phyloP scores from a whole-genome alignment of 2,329 filamentous ascomycete species.

The Bipolaris cookei region DNA sequence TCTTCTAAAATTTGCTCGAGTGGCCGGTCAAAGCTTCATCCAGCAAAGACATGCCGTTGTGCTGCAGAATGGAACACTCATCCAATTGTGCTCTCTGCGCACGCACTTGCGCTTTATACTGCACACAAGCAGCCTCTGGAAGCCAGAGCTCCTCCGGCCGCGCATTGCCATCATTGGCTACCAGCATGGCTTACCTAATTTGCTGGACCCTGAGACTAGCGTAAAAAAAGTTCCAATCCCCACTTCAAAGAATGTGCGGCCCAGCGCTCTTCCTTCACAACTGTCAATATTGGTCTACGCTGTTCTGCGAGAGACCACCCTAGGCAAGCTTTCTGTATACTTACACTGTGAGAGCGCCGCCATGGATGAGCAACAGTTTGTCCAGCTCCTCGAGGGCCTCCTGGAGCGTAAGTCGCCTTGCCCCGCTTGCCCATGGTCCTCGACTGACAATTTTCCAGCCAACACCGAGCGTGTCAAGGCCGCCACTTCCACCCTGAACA shows the following conservation, averaged over 20 bases:
- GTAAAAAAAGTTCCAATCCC: conserved; percentile 24
- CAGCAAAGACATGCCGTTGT: background rate
- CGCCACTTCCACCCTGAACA: conserved; percentile 87
- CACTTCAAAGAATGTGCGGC: conserved; percentile 23
- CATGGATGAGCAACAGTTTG: conserved; percentile 85
- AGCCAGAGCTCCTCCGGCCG: conserved; percentile 4
- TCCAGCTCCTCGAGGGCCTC: conserved; percentile 84
- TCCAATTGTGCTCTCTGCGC: background rate
- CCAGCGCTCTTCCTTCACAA: conserved; percentile 22
- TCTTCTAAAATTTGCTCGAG: background rate
- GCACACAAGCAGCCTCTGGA: background rate
- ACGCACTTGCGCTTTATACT: background rate
- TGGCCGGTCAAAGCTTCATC: background rate
- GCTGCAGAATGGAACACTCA: background rate
- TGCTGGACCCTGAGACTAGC: conserved; percentile 21
- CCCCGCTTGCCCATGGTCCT: conserved; percentile 4
- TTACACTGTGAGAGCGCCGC: conserved; percentile 30
- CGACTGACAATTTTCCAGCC: conserved; percentile 63
- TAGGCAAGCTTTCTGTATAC: conserved; percentile 32
- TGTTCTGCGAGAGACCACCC: conserved; percentile 28
- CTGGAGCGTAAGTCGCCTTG: conserved; percentile 73
- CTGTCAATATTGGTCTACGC: conserved; percentile 30
- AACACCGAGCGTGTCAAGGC: conserved; percentile 79
- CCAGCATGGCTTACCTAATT: conserved; percentile 9
- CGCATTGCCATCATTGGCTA: conserved; percentile 16